Base-by-base conservation (phyloP, 2,329 filamentous ascomycete genomes). In the Huntiella moniliformis region DNA sequence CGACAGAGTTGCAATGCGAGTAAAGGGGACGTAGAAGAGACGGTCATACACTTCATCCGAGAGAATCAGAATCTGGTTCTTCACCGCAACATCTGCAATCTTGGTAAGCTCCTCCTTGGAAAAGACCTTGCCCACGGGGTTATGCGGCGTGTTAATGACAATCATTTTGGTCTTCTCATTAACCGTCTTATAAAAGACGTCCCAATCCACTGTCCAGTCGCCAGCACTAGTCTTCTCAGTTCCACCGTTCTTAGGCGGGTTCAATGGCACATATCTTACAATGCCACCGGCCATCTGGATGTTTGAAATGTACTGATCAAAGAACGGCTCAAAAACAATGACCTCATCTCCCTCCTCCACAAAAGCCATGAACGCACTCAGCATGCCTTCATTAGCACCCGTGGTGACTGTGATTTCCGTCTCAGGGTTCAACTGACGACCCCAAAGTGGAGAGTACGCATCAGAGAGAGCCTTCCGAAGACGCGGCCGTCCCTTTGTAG, bases 251-350 rank as follows among this genome's bases (percentile, higher is more conserved):
- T 73, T 70, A 7, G 91, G 91, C 22, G 91, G 88, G 51, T 91
- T 82, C 59, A 98, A 69, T n/a, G 91, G 87, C 17, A 96, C 88
- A 58, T 95, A 96, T 54, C 88, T 80, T 52, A 96, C 84, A 59
- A 80, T 92, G 53, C 91, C 91, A 44, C 91, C 91, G 1, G 91
- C 79, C 87, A 98, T 96, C 62, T 95, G 83, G 52, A 98, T 96
- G 63, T 98, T 98, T 67, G 80, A 86, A 54, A 98, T 93, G 61
- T 96, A 93, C 77, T 98, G 91, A 63, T 98, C 91, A 60, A 96
- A 98, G 65, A 95, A 98, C 8, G 91, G 91, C 66, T 98, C 91
- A 60, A 98, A 95, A 47, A 98, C 74, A 53, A 98, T 95, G 53
- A 95, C 91, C 62, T 98, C 91, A 58, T 98, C 91, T 10, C 85